A percentile compares a stretch with the other conserved stretches of the same genome.
Conservation (phyloP, 2,329 filamentous ascomycete genomes). For the Epichloe gansuensis region DNA sequence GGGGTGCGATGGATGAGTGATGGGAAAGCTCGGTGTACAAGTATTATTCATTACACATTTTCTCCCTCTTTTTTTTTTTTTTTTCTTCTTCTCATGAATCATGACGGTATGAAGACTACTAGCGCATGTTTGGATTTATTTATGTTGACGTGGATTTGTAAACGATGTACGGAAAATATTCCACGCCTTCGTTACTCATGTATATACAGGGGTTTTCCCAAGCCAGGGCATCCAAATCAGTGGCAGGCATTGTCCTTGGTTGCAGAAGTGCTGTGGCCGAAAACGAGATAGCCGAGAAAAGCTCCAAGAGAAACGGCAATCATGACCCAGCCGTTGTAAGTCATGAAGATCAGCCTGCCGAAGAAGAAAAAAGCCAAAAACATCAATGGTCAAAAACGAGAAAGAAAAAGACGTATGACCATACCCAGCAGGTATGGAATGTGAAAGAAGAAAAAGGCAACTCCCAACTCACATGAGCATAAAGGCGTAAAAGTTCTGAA, state of each 20-base stretch:
- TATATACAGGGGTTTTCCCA: background rate
- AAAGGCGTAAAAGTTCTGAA: conserved; percentile 97
- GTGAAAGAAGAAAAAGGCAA: too few species aligned
- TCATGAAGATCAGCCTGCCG: conserved; percentile 91
- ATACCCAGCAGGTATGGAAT: too few species aligned
- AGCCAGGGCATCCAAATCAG: conserved; percentile 25
- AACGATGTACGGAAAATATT: too few species aligned
- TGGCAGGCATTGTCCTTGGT: conserved; percentile 89
- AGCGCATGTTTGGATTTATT: background rate
- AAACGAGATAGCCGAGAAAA: conserved; percentile 76
- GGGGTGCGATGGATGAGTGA: background rate
- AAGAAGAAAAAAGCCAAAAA: too few species aligned
- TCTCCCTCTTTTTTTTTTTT: background rate
- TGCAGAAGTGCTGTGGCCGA: conserved; percentile 56
- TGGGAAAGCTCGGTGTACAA: background rate
- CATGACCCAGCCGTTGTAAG: conserved; percentile 99
- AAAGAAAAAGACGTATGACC: background rate
- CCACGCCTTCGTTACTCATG: too few species aligned
- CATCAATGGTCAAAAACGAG: background rate
- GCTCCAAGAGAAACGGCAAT: conserved; percentile 78
- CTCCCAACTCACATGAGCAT: conserved; percentile 79
- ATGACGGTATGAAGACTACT: background rate
- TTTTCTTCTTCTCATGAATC: background rate
- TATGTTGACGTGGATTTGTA: too few species aligned
- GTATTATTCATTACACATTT: background rate